Percentiles rank a stretch among this genome's conserved stretches.
Evolutionary conservation across 768 basidiomycete species (phyloP).

Genomic region (Rubroboletus satanas): DNA sequence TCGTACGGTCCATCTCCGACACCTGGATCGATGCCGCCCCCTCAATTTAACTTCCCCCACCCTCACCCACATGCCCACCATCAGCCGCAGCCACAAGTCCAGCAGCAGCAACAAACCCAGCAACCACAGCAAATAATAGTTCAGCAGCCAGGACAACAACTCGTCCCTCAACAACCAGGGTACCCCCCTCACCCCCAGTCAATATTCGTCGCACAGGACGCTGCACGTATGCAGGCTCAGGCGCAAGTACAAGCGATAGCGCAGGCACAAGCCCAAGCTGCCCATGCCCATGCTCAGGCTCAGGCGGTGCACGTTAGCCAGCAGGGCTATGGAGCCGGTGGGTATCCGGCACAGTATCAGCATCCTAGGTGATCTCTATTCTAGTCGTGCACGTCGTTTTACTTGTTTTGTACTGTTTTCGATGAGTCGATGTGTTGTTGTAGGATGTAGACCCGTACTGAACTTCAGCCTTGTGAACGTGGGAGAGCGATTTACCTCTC

Average conservation of each 20-base stretch:
- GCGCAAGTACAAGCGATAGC: constrained; percentile 39
- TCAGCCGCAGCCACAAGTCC: constrained; percentile 40
- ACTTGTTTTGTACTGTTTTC: constrained; percentile 14
- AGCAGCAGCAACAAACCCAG: constrained; percentile 46
- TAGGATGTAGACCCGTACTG: not conserved
- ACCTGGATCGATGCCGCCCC: constrained; percentile 61
- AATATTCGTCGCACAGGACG: constrained; percentile 31
- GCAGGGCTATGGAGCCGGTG: constrained; percentile 27
- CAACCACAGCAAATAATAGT: constrained; percentile 37
- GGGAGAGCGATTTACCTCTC: constrained; percentile 14
- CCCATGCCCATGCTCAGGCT: constrained; percentile 40
- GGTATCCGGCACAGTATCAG: constrained; percentile 32
- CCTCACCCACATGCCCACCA: constrained; percentile 50
- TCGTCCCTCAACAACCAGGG: constrained; percentile 33
- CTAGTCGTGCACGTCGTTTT: not conserved
- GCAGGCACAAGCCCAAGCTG: constrained; percentile 40
- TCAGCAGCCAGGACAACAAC: constrained; percentile 37
- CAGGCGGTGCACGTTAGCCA: constrained; percentile 30
- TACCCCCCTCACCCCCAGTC: constrained; percentile 34
- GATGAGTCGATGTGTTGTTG: not conserved
- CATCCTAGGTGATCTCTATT: constrained; percentile 24
- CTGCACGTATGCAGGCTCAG: constrained; percentile 40
- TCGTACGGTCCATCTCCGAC: constrained; percentile 33
- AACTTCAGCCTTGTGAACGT: constrained; percentile 21
- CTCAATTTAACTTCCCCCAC: constrained; percentile 65